These are phyloP conservation scores for Cytospora chrysosperma DNA, from an alignment of 2,329 filamentous ascomycete species.

Conservation along the genomic window DNA sequence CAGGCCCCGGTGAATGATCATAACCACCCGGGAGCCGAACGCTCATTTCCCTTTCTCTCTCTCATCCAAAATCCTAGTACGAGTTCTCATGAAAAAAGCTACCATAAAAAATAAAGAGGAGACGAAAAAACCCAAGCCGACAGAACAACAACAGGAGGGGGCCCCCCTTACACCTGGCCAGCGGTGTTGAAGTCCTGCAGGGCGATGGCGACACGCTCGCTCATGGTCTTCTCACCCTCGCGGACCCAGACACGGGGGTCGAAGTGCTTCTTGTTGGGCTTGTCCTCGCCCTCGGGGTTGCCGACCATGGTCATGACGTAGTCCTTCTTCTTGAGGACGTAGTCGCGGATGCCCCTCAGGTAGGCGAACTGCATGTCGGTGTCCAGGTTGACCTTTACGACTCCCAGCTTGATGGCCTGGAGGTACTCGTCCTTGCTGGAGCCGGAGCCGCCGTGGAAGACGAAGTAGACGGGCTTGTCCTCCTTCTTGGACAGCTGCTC, in stretches of 20 bases:
- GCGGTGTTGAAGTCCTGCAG: slow-evolving; percentile 91
- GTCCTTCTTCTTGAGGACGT: slow-evolving; percentile 90
- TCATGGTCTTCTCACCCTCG: slow-evolving; percentile 97
- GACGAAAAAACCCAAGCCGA: background rate
- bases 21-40: background rate
- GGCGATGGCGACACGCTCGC: slow-evolving; percentile 72
- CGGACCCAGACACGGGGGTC: slow-evolving; percentile 93
- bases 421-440: slow-evolving; percentile 87
- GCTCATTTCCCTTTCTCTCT: background rate
- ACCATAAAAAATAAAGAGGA: background rate
- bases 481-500: slow-evolving; percentile 70
- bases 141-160: too few relatives aligned
- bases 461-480: slow-evolving; percentile 95
- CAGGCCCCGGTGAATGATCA: background rate
- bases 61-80: background rate
- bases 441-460: slow-evolving; percentile 98
- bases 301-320: slow-evolving; percentile 85
- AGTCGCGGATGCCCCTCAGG: slow-evolving; percentile 89
- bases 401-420: slow-evolving; percentile 86
- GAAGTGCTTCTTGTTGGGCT: slow-evolving; percentile 99
- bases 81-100: background rate
- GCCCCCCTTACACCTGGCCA: slow-evolving; percentile 73
- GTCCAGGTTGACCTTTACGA: slow-evolving; percentile 99
- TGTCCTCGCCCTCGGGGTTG: slow-evolving; percentile 85
- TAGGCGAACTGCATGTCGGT: slow-evolving; percentile 98